phyloP scores from a whole-genome alignment of 805 yeast species.

The Peterozyma xylosa region DNA sequence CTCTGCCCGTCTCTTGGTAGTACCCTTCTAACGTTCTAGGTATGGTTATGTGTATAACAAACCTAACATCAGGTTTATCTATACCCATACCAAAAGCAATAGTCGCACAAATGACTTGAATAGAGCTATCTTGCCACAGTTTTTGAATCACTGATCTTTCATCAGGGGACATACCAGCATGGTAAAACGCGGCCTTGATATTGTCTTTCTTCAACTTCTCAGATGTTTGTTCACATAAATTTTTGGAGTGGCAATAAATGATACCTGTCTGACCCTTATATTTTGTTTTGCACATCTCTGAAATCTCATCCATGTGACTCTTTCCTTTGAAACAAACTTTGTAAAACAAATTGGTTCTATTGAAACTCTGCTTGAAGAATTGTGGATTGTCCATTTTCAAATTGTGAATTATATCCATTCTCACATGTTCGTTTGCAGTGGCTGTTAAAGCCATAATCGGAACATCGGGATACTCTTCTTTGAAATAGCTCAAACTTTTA shows the following conservation, averaged over 20 bases:
- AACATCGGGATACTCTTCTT: constrained; percentile 62
- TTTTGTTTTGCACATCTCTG: constrained; percentile 40
- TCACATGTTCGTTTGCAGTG: constrained; percentile 88
- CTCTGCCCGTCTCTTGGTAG: constrained; percentile 97
- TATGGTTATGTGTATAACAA: constrained; percentile 79
- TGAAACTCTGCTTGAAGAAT: constrained; percentile 83
- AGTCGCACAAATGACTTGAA: constrained; percentile 89
- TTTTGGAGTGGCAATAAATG: constrained; percentile 87
- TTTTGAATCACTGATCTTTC: constrained; percentile 67
- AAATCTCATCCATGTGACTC: constrained; percentile 49
- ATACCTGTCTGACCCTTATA: constrained; percentile 69
- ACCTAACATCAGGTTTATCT: constrained; percentile 92
- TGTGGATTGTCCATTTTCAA: constrained; percentile 54
- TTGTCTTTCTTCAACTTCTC: constrained; percentile 51
- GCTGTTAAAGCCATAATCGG: constrained; percentile 97
- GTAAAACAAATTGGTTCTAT: constrained; percentile 78
- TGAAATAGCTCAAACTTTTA: constrained; percentile 69
- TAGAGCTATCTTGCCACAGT: constrained; percentile 68
- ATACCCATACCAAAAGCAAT: constrained; percentile 99
- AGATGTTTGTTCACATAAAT: constrained; percentile 79
- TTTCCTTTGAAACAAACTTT: constrained; percentile 64
- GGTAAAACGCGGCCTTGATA: constrained; percentile 69
- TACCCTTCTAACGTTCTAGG: constrained; percentile 94
- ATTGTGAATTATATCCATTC: constrained; percentile 78
- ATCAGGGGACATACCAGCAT: constrained; percentile 88